Evolutionary conservation across 164 flowering plant species (phyloP), one percentile per base, ranked within the genome.

Genomic region (Tetracentron sinense): DNA sequence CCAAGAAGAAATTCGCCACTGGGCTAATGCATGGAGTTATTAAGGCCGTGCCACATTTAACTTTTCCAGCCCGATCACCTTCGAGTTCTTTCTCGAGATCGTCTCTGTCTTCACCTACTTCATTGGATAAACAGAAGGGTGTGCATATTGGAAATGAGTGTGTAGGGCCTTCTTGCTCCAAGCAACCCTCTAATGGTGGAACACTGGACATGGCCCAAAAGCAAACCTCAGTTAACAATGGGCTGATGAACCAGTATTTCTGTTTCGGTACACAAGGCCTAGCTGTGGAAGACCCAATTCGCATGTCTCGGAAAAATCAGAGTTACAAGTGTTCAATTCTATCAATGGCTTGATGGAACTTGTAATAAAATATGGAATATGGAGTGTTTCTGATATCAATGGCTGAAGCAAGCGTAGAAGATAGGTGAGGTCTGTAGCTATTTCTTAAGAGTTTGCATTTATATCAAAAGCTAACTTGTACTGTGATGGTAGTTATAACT

Each of bases 1-100:
- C 86, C 30, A 86, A 88, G 80, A 91, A 91, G 81, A 94, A 79
- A 68, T 66, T 83, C 17, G 93, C 96, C 17, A 74, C 89, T 16
- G 93, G 95, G 28, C 54, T 87, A 54, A 71, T 72, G 77, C 82
- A 82, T 17, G 96, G 95, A 7, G 84, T 85, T 16, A 68, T 86
- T 77, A 88, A 86, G 58, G 78, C 87, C 25, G 64, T 83, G 66
- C 87, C 88, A 17, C 77, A 75, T 52, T 68, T 71, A 22, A 63
- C 72, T 16, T 4, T 49, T 53, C 65, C 72, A 17, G 53, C 56
- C 21, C 67, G 54, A 28, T 79, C 89, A 20, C 72, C 81, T 52
- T 67, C 80, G 0, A 79, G 75, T 54, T 74, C 85, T 7, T 66
- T 72, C 42, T 80, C 87, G 16, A 67, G 64, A 60, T 78, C 86